A percentile compares a stretch with the other conserved stretches of the same genome.
Evolutionary conservation across 2,329 filamentous ascomycete species (phyloP).

Genomic region (Fusarium pseudonygamai): DNA sequence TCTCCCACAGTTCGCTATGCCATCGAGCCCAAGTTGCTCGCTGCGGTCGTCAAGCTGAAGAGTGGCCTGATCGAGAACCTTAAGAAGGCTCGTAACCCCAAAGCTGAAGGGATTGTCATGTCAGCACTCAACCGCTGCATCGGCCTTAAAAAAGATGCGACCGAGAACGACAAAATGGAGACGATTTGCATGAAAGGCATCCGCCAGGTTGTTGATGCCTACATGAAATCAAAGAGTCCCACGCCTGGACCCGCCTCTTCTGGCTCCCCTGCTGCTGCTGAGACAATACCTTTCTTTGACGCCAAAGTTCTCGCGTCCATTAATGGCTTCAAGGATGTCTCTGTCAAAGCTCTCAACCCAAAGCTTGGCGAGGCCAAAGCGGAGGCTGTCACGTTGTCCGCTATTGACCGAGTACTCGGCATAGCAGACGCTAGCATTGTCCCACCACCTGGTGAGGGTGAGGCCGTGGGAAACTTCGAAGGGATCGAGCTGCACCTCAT

Average conservation of each 20-base stretch:
- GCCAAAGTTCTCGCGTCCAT: conserved; percentile 55
- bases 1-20: conserved; percentile 47
- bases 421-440: conserved; percentile 57
- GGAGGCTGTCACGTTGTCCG: conserved; percentile 59
- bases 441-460: conserved; percentile 46
- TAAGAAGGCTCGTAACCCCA: conserved; percentile 53
- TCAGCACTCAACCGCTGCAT: conserved; percentile 63
- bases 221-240: conserved; percentile 49
- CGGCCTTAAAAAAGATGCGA: conserved; percentile 56
- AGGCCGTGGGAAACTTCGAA: conserved; percentile 49
- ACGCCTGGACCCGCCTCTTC: conserved; percentile 44
- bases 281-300: conserved; percentile 48
- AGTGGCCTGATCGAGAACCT: conserved; percentile 58
- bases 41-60: conserved; percentile 57
- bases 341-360: conserved; percentile 53
- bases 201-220: conserved; percentile 56
- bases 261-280: conserved; percentile 32
- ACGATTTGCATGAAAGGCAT: conserved; percentile 57
- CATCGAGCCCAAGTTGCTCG: conserved; percentile 56
- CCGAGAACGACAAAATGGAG: conserved; percentile 58
- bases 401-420: conserved; percentile 61
- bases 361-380: conserved; percentile 54
- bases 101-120: conserved; percentile 60
- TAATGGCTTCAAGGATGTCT: conserved; percentile 57
- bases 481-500: conserved; percentile 54